Conservation (phyloP, 169 alveolate species). For the Eimeria praecox region DNA sequence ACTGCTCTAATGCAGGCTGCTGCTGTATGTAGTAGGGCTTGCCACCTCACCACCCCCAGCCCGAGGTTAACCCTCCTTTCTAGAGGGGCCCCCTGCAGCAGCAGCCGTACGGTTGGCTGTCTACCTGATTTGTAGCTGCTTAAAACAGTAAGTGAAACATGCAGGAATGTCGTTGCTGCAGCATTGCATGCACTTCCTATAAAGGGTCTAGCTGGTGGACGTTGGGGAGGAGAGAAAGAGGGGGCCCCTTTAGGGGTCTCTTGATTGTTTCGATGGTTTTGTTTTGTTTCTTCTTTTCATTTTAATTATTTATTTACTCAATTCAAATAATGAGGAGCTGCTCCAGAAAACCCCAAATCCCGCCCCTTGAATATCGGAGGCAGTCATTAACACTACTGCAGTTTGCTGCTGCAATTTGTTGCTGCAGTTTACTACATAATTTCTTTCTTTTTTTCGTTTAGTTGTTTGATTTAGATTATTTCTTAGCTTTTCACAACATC, state of each 20-base stretch:
- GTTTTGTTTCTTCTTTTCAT: neutral
- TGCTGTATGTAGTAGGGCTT: too few relatives aligned
- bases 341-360: constrained; percentile 20
- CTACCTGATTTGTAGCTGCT: neutral
- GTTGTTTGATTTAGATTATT: neutral
- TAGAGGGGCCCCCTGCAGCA: constrained; percentile 30
- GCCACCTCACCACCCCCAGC: constrained; percentile 58
- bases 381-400: neutral
- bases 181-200: neutral
- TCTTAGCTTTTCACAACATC: neutral
- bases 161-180: neutral
- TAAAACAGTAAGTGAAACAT: neutral
- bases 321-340: constrained; percentile 2
- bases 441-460: neutral
- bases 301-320: neutral
- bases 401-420: too few relatives aligned
- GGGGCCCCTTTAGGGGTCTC: constrained; percentile 4
- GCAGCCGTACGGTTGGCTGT: neutral
- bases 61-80: neutral
- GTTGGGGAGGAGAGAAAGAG: constrained; percentile 1
- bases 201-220: neutral
- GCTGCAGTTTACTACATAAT: neutral
- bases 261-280: neutral
- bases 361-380: neutral
- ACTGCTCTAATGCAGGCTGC: constrained; percentile 38